Evolutionary conservation across 257 asterid genomes (phyloP), one percentile per base, ranked within the genome.

Genomic region (Plantago elongata): DNA sequence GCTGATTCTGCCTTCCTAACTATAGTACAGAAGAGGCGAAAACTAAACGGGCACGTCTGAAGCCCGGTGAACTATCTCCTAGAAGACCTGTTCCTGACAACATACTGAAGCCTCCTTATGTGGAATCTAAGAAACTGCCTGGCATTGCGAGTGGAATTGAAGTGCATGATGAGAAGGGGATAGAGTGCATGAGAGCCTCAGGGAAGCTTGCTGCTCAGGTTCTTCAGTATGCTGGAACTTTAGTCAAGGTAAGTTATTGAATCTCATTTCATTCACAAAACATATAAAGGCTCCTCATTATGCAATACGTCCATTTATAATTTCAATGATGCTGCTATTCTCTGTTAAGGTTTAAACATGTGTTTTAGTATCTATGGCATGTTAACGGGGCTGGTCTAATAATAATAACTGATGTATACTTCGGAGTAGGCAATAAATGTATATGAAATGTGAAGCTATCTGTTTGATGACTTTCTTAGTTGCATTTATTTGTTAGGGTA

Each of bases 131-230:
- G 76, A 81, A 84, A 75, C 80, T 87, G 45, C 97, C 97, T 67
- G 96, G 94, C 64, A 74, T 93, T 72, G 62, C 88, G 51, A 79
- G 74, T 69, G 83, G 81, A 59, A 82, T 79, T 30, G 86, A 93
- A 77, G 82, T 93, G 69, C 99, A 93, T 55, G 94, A 85, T 61
- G 77, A 78, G 76, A 83, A 81, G 62, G 97, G 97, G 55, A 89
- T 82, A 63, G 87, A 85, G 72, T 78, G 83, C 84, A 93, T 89
- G 99, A 80, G 92, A 81, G 94, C 99, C 64, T 93, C 97, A 3
- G 99, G 99, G 57, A 83, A 76, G 81, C 96, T 93, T 62, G 97
- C 99, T 63, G 97, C 99, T 13, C 83, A 76, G 67, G 99, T 89
- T 79, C 99, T 93, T 80, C 89, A 79, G 81, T 72, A 84, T 78